Evolutionary conservation across 345 rosid species (phyloP).

Genomic region (Citrus cavaleriei): DNA sequence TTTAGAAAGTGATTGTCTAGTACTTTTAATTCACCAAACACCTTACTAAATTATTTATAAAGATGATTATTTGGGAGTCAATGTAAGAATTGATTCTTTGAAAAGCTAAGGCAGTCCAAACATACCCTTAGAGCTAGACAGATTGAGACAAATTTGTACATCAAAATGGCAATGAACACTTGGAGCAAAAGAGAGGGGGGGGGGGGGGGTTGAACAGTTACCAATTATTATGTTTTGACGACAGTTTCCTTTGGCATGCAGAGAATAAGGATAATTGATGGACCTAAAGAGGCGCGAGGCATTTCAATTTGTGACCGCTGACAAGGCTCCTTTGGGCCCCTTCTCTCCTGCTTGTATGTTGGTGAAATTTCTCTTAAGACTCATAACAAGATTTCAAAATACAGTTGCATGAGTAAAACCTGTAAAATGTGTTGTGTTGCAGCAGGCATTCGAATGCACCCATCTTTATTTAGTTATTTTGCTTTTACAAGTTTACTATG

Average conservation of each 20-base stretch:
- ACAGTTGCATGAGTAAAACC: neutral
- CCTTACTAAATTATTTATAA: too few relatives aligned
- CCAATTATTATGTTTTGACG: constrained; percentile 10
- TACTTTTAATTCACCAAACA: too few relatives aligned
- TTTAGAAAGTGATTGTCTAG: too few relatives aligned
- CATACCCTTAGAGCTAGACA: neutral
- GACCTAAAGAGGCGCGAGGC: neutral
- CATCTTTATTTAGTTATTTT: too few relatives aligned
- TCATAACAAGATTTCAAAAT: neutral
- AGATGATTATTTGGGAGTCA: too few relatives aligned
- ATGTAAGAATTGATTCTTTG: too few relatives aligned
- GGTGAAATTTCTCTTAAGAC: constrained; percentile 9
- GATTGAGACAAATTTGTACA: neutral
- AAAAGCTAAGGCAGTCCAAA: too few relatives aligned
- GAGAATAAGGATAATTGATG: neutral
- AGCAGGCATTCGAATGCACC: neutral
- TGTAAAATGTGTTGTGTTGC: neutral
- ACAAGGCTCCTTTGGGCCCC: constrained; percentile 15
- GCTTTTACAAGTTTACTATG: too few relatives aligned
- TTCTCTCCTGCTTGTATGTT: constrained; percentile 14
- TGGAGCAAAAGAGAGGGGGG: neutral
- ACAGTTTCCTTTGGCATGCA: neutral
- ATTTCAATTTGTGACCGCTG: neutral
- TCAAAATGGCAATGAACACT: neutral
- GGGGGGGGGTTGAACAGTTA: too few relatives aligned